Base-by-base conservation (phyloP, 352 stramenopile species). In the Globisporangium nodosum region DNA sequence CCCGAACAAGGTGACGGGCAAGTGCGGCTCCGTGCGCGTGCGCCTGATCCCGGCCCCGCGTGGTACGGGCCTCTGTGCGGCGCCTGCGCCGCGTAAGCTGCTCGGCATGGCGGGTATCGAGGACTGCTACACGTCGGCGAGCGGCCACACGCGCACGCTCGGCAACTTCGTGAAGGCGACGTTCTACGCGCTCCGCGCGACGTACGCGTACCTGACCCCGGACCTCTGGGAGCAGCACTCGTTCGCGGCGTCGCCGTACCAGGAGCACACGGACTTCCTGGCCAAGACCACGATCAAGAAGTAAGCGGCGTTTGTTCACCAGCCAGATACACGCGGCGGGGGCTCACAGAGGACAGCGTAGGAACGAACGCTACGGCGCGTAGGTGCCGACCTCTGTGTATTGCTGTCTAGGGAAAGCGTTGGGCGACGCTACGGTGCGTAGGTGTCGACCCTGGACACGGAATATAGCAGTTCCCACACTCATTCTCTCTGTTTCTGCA, bases 141-240 rank as follows among this genome's bases (percentile, higher is more conserved):
- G 88, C 75, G 96, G 96, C 72, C 97, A 99, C 94, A 99, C 97
- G 66, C 96, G 97, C 76, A 99, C 97, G 61, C 96, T 99, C 72
- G 97, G 97, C 75, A 99, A 99, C 95, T 99, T 99, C 76, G 97
- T 99, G 73, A 99, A 99, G 95, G 97, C 97, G 46, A 97, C 98
- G 54, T 99, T 99, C 86, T 98, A 98, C 75, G 97, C 97, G 49
- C 85, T 99, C 27, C 82, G 86, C 47, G 95, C 96, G 61, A 99
- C 97, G 33, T 99, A 99, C 87, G 77, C 91, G 68, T 99, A 99
- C 93, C 79, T 99, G 71, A 97, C 90, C 66, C 97, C 97, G 54
- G 97, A 99, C 70, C 89, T 99, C 64, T 99, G 97, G 97, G 92
- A 97, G 77, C 93, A 98, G 67, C 98, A 97, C 74, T 65, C 87